Evolutionary conservation across 768 basidiomycete genomes (phyloP).

Genomic region (Russula brevipes): DNA sequence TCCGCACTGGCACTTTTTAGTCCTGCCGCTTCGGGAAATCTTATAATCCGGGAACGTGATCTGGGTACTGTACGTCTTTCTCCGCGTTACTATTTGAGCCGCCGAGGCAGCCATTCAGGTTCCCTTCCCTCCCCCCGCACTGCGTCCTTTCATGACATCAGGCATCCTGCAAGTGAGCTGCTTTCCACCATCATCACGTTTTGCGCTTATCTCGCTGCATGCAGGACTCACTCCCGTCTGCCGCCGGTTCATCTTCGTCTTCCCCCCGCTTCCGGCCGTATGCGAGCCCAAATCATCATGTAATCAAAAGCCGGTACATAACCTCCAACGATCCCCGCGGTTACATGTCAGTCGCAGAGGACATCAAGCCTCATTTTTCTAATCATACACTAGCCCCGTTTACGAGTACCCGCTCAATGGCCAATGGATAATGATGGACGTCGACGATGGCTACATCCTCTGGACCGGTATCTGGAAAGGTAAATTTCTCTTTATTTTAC

Average conservation of each 20-base stretch:
- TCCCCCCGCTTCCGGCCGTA: slow-evolving; percentile 56
- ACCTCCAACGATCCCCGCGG: slow-evolving; percentile 86
- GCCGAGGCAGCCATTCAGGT: slow-evolving; percentile 25
- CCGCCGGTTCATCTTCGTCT: slow-evolving; percentile 26
- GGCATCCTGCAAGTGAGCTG: no score
- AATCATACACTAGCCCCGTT: slow-evolving; percentile 50
- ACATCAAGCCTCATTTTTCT: slow-evolving; percentile 4
- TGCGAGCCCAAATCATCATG: slow-evolving; percentile 71
- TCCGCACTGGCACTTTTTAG: slow-evolving; percentile 5
- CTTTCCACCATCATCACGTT: background rate
- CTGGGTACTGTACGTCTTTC: slow-evolving; percentile 3
- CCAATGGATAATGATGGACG: slow-evolving; percentile 95
- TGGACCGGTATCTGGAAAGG: slow-evolving; percentile 97
- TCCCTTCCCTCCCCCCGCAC: slow-evolving; percentile 23
- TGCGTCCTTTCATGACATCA: slow-evolving; percentile 4
- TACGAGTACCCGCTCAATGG: slow-evolving; percentile 87
- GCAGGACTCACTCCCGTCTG: slow-evolving; percentile 34
- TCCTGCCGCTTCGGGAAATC: slow-evolving; percentile 24
- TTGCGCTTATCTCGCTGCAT: background rate
- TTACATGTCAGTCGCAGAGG: slow-evolving; percentile 60
- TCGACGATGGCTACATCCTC: slow-evolving; percentile 85
- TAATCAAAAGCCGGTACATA: slow-evolving; percentile 82
- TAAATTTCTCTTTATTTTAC: slow-evolving; percentile 30
- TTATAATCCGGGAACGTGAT: slow-evolving; percentile 25
- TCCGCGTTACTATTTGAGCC: slow-evolving; percentile 23